Base-by-base conservation (phyloP, 2,329 filamentous ascomycete genomes). In the Ophioceras dolichostomum region DNA sequence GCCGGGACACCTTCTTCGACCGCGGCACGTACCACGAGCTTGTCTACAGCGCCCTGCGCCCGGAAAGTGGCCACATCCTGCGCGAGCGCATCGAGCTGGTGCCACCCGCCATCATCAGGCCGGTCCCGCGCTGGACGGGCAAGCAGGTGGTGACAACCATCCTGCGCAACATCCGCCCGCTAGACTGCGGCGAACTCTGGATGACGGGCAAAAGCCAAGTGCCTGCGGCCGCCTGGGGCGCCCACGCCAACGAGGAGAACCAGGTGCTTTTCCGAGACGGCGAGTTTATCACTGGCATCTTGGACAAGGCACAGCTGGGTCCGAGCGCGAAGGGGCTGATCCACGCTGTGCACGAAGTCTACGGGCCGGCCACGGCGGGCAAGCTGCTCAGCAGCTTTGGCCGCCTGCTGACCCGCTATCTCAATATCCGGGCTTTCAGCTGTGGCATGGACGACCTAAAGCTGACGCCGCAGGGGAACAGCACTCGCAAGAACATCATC, bases 381-480 rank as follows among this genome's bases (percentile, higher is more conserved):
- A 86, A 85, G 53, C 66, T 94, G 9, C 73, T 98, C 38, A 93
- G 87, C 65, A 82, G 89, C 47, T 69, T 98, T 39, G 91, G 91
- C 38, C 78, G 91, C 39, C 68, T 98, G 19, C 63, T 98, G 44
- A 98, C 91, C 0, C 82, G 88, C 50, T 81, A 88, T 45, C 69
- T 96, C 42, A 84, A 91, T 53, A 94, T 95, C 79, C 75, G 88
- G 36, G 91, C 89, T 2, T 96, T 96, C 57, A 91, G 85, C 45
- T 98, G 91, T 57, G 93, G 93, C 55, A 94, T 98, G 60, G 89
- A 98, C 51, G 93, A 98, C 66, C 68, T 98, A 41, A 76, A 83
- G 40, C 73, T 98, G 36, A 96, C 89, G 1, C 66, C 73, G 2
- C 66, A 83, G 43, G 89, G 91, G 37, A 87, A 98, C 53, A 63